A percentile compares a stretch with the other conserved stretches of the same genome.
phyloP scores from a whole-genome alignment of 1,139 yeast genomes.

The Pichia sp. region DNA sequence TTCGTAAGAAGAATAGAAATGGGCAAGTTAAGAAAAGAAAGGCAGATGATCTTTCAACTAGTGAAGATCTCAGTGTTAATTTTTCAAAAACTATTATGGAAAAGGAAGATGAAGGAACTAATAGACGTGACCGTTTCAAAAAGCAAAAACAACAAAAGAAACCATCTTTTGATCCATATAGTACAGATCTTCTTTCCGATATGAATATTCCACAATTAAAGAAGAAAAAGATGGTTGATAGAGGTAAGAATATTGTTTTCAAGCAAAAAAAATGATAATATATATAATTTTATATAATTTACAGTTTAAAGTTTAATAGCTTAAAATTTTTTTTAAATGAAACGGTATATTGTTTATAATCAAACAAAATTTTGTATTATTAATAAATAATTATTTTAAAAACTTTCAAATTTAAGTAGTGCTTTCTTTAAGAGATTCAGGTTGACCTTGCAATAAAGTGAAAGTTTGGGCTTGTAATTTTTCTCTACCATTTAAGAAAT shows the following conservation, averaged over 20 bases:
- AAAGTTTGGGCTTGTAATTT: conserved; percentile 78
- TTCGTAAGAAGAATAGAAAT: conserved; percentile 33
- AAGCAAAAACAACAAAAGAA: conserved; percentile 32
- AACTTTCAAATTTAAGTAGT: neutral
- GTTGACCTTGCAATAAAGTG: conserved; percentile 83
- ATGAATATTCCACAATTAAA: conserved; percentile 21
- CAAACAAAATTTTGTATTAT: no score
- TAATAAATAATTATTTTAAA: no score
- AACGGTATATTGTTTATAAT: no score
- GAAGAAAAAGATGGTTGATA: conserved; percentile 23
- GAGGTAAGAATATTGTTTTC: conserved; percentile 26
- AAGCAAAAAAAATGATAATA: conserved; percentile 14
- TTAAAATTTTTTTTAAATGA: no score
- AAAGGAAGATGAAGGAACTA: conserved; percentile 22
- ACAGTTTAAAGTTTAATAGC: no score
- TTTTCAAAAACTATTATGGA: conserved; percentile 42
- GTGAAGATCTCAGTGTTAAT: conserved; percentile 36
- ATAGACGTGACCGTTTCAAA: conserved; percentile 18
- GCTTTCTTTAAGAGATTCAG: conserved; percentile 34
- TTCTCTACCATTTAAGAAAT: conserved; percentile 90
- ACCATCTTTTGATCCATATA: conserved; percentile 58
- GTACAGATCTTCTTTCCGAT: conserved; percentile 28
- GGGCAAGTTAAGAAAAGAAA: conserved; percentile 16
- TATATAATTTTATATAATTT: neutral
- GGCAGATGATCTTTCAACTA: conserved; percentile 15